Percentiles rank a stretch among this genome's conserved stretches.
phyloP scores from a whole-genome alignment of 73 alveolate species.

The Paramecium biaurelia region DNA sequence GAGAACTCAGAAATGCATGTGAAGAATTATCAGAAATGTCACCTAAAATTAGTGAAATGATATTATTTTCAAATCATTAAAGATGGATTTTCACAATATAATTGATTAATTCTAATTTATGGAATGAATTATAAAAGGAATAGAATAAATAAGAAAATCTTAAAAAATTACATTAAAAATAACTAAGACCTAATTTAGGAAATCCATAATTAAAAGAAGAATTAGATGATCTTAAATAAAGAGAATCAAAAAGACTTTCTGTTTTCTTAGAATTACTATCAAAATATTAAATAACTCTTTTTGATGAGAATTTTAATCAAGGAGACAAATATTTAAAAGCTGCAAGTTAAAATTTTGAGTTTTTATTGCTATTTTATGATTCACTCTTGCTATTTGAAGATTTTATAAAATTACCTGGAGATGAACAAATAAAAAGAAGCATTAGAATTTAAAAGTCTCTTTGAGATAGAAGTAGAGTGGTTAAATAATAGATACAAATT shows the following conservation, averaged over 20 bases:
- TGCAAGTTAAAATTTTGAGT: conserved; percentile 26
- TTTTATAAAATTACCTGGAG: conserved; percentile 60
- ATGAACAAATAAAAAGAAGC: conserved; percentile 63
- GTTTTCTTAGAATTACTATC: not conserved
- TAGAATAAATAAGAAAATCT: not conserved
- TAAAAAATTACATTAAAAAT: not conserved
- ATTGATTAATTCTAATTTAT: not conserved
- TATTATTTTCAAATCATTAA: not conserved
- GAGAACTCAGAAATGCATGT: conserved; percentile 62
- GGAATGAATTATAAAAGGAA: conserved; percentile 1
- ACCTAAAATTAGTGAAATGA: conserved; percentile 47
- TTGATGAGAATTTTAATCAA: conserved; percentile 28
- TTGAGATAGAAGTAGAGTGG: conserved; percentile 59
- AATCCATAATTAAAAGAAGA: conserved; percentile 65
- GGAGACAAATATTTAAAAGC: conserved; percentile 49
- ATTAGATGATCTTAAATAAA: conserved; percentile 24
- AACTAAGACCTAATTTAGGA: conserved; percentile 54
- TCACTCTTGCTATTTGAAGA: conserved; percentile 54
- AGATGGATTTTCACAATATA: not conserved
- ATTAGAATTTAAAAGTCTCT: conserved; percentile 58
- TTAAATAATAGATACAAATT: conserved; percentile 52
- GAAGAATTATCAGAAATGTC: conserved; percentile 56
- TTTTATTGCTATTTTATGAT: conserved; percentile 48
- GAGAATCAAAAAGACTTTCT: conserved; percentile 46
- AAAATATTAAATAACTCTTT: conserved; percentile 21